These are phyloP conservation scores for Saccharomycopsis sp. DNA, from an alignment of 805 yeast species.

Conservation along the genomic window DNA sequence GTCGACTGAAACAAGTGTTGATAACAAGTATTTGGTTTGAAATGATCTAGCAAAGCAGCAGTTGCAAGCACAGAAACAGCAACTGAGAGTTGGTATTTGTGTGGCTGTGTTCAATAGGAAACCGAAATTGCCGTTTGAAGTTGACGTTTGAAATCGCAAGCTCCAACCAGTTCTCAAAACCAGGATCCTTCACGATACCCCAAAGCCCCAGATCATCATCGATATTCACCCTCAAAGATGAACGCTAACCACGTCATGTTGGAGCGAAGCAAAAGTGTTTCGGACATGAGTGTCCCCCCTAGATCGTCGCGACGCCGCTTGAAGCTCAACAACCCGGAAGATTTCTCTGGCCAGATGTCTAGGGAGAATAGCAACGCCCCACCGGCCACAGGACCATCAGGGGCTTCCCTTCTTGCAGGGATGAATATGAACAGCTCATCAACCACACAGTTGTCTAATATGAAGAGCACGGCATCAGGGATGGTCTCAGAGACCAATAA, in stretches of 20 bases:
- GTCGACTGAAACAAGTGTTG: background rate
- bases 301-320: background rate
- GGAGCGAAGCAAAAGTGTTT: background rate
- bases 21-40: constrained; percentile 3
- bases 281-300: constrained; percentile 1
- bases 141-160: too few species aligned
- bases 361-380: background rate
- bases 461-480: background rate
- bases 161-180: too few species aligned
- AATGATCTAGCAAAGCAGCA: background rate
- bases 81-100: background rate
- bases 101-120: background rate
- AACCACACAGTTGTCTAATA: background rate
- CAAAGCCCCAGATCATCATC: background rate
- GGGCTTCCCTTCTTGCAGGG: background rate
- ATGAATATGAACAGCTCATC: background rate
- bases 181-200: too few species aligned
- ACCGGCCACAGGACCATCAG: background rate
- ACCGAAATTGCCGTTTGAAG: too few species aligned
- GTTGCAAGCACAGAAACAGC: background rate
- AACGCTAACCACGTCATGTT: background rate
- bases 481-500: background rate
- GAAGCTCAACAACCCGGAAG: background rate
- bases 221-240: background rate
- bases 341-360: too few species aligned